phyloP scores from a whole-genome alignment of 2,329 filamentous ascomycete genomes.

The Juglanconis juglandina region DNA sequence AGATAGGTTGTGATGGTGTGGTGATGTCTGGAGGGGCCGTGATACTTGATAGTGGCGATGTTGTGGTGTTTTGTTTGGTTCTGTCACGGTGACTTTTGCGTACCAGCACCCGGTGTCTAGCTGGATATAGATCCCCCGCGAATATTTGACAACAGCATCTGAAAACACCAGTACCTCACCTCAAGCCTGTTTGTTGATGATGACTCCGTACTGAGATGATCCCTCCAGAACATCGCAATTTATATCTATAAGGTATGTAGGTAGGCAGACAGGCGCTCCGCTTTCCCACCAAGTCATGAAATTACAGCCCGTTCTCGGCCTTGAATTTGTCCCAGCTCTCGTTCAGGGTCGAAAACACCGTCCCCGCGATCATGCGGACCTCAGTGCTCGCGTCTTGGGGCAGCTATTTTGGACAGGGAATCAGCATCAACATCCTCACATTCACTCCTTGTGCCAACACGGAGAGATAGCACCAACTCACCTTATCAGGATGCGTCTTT shows the following conservation, averaged over 20 bases:
- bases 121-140: no score
- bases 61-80: no score
- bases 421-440: constrained; percentile 1
- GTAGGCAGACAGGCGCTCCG: background rate
- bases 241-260: constrained; percentile 18
- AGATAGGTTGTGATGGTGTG: background rate
- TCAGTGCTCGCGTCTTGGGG: constrained; percentile 63
- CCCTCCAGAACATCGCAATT: constrained; percentile 1
- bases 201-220: background rate
- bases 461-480: constrained; percentile 42
- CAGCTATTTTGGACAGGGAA: constrained; percentile 42
- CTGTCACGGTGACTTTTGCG: no score
- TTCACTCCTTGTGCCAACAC: background rate
- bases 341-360: constrained; percentile 66
- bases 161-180: background rate
- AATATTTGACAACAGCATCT: no score
- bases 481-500: constrained; percentile 98
- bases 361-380: constrained; percentile 61
- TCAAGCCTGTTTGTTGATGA: background rate
- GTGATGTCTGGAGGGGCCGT: background rate
- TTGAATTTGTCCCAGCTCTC: constrained; percentile 75
- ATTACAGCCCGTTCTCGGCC: constrained; percentile 61
- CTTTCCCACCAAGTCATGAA: background rate
- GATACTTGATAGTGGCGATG: no score
- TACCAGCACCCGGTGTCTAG: no score